These are phyloP conservation scores for Acanthochlamys bracteata DNA, from an alignment of 106 monocot species.

Conservation along the genomic window DNA sequence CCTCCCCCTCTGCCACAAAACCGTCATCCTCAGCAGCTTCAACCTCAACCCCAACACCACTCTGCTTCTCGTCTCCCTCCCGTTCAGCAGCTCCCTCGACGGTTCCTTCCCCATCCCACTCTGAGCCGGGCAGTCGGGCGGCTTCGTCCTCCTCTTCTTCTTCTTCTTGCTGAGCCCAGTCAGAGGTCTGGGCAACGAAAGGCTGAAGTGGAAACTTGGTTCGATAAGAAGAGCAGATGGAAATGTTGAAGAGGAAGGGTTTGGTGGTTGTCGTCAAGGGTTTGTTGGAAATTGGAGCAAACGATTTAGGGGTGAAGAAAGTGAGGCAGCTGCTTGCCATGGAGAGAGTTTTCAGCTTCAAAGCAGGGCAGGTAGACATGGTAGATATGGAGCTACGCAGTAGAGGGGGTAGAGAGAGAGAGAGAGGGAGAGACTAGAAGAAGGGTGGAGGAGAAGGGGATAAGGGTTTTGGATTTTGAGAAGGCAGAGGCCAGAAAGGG, in stretches of 20 bases:
- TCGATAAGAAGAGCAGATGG: too few species aligned
- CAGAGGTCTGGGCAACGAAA: conserved; percentile 41
- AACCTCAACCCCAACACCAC: neutral
- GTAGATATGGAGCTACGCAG: neutral
- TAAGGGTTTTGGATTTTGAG: neutral
- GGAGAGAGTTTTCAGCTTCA: too few species aligned
- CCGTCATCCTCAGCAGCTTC: conserved; percentile 7
- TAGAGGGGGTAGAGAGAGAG: neutral
- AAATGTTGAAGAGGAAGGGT: neutral
- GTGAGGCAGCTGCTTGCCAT: too few species aligned
- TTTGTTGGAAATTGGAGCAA: neutral
- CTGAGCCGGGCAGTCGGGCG: too few species aligned
- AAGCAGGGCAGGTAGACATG: too few species aligned
- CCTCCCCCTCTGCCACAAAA: conserved; percentile 13
- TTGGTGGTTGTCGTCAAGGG: conserved; percentile 4
- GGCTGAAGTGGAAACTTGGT: too few species aligned
- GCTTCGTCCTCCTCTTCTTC: conserved; percentile 10
- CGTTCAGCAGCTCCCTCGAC: conserved; percentile 2
- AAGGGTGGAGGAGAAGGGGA: conserved; percentile 7
- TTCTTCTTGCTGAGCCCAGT: conserved; percentile 32
- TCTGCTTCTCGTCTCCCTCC: conserved; percentile 7
- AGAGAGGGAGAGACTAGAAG: neutral
- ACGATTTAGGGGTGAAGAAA: neutral
- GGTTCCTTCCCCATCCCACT: conserved; percentile 4
- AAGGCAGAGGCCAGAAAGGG: conserved; percentile 2